Percentiles rank a stretch among this genome's conserved stretches.
Conservation (phyloP, 305 asterid species). For the Coffea humblotiana region DNA sequence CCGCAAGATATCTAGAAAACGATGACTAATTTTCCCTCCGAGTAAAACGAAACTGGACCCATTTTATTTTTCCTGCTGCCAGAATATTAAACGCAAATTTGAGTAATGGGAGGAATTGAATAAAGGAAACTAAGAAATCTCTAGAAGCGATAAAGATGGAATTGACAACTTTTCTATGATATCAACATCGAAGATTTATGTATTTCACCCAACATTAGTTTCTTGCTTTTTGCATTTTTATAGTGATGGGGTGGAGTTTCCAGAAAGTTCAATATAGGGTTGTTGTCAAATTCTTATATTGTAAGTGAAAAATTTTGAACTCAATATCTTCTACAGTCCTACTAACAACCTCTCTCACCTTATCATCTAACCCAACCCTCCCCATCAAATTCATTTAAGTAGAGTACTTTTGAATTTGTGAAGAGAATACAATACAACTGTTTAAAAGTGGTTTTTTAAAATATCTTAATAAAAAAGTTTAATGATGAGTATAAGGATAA, state of each 20-base stretch:
- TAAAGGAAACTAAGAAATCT: neutral
- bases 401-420: neutral
- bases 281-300: neutral
- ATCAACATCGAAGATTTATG: neutral
- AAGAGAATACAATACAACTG: neutral
- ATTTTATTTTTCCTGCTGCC: neutral
- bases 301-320: too few species aligned
- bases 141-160: slow-evolving; percentile 1
- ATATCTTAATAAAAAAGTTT: neutral
- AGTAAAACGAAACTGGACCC: too few species aligned
- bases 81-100: neutral
- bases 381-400: too few species aligned
- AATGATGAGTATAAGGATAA: neutral
- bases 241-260: neutral
- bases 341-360: too few species aligned
- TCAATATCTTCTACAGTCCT: too few species aligned
- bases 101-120: neutral
- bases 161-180: neutral
- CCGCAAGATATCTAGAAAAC: slow-evolving; percentile 1
- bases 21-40: neutral
- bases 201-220: neutral
- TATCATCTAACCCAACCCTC: too few species aligned
- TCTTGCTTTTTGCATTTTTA: neutral
- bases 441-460: neutral
- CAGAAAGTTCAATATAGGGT: neutral